A percentile compares a stretch with the other conserved stretches of the same genome.
These are phyloP conservation scores for Beauveria asiatica DNA, from an alignment of 2,329 filamentous ascomycete genomes.

Conservation along the genomic window DNA sequence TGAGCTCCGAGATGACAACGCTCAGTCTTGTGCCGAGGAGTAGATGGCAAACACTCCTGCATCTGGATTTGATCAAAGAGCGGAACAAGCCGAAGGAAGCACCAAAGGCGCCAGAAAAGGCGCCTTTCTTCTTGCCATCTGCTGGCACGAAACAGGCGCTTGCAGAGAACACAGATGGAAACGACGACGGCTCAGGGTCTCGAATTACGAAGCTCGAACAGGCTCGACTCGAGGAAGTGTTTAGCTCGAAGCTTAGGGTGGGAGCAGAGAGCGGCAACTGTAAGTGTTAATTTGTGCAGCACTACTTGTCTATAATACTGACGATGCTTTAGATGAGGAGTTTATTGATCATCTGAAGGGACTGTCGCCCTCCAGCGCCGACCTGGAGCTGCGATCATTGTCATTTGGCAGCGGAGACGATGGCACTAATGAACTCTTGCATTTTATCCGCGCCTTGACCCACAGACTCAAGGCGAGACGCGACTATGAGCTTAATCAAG, in stretches of 20 bases:
- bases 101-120: slow-evolving; percentile 85
- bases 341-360: slow-evolving; percentile 74
- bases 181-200: slow-evolving; percentile 42
- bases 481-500: slow-evolving; percentile 91
- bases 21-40: slow-evolving; percentile 83
- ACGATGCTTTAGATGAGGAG: slow-evolving; percentile 39
- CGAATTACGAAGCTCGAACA: slow-evolving; percentile 62
- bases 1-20: slow-evolving; percentile 76
- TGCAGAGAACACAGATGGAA: slow-evolving; percentile 23
- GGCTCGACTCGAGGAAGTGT: slow-evolving; percentile 46
- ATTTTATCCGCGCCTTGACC: slow-evolving; percentile 77
- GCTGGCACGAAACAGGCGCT: slow-evolving; percentile 39
- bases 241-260: slow-evolving; percentile 47
- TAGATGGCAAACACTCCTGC: slow-evolving; percentile 87
- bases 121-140: slow-evolving; percentile 87
- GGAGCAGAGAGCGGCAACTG: slow-evolving; percentile 51
- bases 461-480: slow-evolving; percentile 55
- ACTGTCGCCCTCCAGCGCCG: slow-evolving; percentile 75
- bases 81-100: slow-evolving; percentile 91
- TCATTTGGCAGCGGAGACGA: slow-evolving; percentile 36
- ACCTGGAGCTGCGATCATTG: slow-evolving; percentile 83
- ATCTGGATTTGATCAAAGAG: slow-evolving; percentile 85
- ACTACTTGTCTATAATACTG: slow-evolving; percentile 9
- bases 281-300: slow-evolving; percentile 28
- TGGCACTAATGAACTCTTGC: slow-evolving; percentile 59